Conservation (phyloP, 768 basidiomycete species). For the Termitomyces sp. region DNA sequence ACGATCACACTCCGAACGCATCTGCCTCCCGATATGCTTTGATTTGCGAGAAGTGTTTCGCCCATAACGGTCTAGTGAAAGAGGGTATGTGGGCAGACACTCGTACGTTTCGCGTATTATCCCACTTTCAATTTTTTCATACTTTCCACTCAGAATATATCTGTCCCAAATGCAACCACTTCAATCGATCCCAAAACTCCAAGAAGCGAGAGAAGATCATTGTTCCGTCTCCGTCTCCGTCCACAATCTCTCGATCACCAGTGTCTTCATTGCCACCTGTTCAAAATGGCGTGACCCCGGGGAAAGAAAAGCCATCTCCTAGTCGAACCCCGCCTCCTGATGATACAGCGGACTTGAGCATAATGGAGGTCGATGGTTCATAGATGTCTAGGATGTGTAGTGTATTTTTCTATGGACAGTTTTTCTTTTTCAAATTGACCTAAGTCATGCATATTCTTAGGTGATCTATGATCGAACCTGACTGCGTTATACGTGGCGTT, state of each 20-base stretch:
- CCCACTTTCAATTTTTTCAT: not conserved
- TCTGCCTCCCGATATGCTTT: slow-evolving; percentile 68
- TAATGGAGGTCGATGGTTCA: slow-evolving; percentile 31
- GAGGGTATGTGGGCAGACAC: slow-evolving; percentile 79
- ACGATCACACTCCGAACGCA: slow-evolving; percentile 44
- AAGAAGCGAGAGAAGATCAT: slow-evolving; percentile 24
- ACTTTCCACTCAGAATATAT: slow-evolving; percentile 58
- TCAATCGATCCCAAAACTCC: slow-evolving; percentile 55
- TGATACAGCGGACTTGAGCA: slow-evolving; percentile 20
- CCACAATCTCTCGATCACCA: not conserved
- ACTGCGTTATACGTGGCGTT: not conserved
- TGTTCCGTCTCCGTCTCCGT: slow-evolving; percentile 16
- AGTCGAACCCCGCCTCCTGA: slow-evolving; percentile 17
- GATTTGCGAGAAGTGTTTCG: slow-evolving; percentile 84
- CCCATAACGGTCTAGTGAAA: slow-evolving; percentile 85
- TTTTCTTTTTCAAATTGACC: not conserved
- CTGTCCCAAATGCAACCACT: slow-evolving; percentile 83
- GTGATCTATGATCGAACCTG: not conserved
- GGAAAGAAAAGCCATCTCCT: not conserved
- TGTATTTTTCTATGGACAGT: not conserved
- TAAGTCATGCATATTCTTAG: not conserved
- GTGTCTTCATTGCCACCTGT: slow-evolving; percentile 4
- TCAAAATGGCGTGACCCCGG: not conserved
- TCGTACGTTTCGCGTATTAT: slow-evolving; percentile 48
- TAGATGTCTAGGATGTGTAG: slow-evolving; percentile 5